These are phyloP conservation scores for Penicillium decumbens DNA, from an alignment of 2,329 filamentous ascomycete species.

Conservation along the genomic window DNA sequence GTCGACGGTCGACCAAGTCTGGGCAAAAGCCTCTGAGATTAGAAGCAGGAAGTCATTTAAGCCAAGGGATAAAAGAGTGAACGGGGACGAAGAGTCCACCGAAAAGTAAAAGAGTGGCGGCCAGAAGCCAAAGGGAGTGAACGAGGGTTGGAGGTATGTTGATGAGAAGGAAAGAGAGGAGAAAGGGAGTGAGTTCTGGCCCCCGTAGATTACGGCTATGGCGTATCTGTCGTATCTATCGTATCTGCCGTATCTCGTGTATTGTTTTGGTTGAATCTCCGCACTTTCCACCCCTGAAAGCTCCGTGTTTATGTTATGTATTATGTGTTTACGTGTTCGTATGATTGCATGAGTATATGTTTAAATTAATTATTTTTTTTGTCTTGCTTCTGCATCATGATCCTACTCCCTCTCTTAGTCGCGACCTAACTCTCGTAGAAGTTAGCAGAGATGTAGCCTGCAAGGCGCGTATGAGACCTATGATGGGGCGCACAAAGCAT, in stretches of 20 bases:
- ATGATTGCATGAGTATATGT: neutral
- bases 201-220: neutral
- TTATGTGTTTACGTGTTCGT: neutral
- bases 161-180: conserved; percentile 14
- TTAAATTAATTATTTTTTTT: conserved; percentile 1
- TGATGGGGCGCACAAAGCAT: conserved; percentile 5
- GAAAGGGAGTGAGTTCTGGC: conserved; percentile 23
- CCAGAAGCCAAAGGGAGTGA: conserved; percentile 23
- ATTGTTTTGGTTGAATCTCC: conserved; percentile 4
- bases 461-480: conserved; percentile 15
- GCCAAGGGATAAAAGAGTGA: conserved; percentile 8
- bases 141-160: conserved; percentile 9
- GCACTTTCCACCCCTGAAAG: conserved; percentile 11
- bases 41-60: conserved; percentile 14
- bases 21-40: conserved; percentile 1
- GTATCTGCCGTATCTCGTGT: conserved; percentile 3
- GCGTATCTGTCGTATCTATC: conserved; percentile 2
- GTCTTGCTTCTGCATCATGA: neutral
- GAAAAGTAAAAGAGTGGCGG: conserved; percentile 25
- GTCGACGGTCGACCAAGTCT: conserved; percentile 10
- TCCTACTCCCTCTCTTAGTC: neutral
- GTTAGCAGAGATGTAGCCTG: conserved; percentile 5
- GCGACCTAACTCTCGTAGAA: neutral
- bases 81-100: conserved; percentile 21
- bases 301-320: neutral